Evolutionary conservation across 177 flowering plant species (phyloP), one percentile per base, ranked within the genome.

Genomic region (Vitis hybrid): DNA sequence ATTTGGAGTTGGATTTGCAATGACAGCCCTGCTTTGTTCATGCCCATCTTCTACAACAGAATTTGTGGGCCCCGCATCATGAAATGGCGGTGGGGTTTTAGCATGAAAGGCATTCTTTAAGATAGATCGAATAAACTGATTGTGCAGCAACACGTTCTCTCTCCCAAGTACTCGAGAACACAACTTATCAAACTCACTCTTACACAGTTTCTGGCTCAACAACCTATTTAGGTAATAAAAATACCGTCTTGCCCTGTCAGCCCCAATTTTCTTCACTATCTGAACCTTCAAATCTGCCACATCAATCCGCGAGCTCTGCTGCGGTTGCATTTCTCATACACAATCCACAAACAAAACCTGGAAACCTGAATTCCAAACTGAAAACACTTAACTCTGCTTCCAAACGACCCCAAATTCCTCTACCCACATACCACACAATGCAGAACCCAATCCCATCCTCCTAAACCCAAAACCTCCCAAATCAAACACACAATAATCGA

Each of bases 61-160:
- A 68, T 76, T 82, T 11, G 67, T 15, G 13, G 72, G 77, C 21
- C 75, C 90, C 67, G 75, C 77, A 30, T 77, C 80, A 14, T 73
- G 64, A 60, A 65, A 10, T 45, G 85, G 81, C 4, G 97, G 98
- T 19, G 99, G 91, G 34, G 79, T 79, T 75, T 81, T 85, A 11
- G 92, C 87, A 65, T 77, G 80, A 75, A 84, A 84, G 73, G 91
- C 97, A 87, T 96, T 96, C 77, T 81, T 91, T 82, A 96, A 80
- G 66, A 96, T 85, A 5, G 97, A 86, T 5, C 81, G 84, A 23
- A 96, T 87, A 64, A 96, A 79, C 68, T 82, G 92, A 79, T 96
- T 96, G 79, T 96, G 99, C 70, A 96, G 68, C 0, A 85, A 81
- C 26, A 96, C 77, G 73, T 91, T 92, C 72, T 94, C 99, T 70